Base-by-base conservation (phyloP, 1,284 basidiomycete species). In the Boletus semigastroideus region DNA sequence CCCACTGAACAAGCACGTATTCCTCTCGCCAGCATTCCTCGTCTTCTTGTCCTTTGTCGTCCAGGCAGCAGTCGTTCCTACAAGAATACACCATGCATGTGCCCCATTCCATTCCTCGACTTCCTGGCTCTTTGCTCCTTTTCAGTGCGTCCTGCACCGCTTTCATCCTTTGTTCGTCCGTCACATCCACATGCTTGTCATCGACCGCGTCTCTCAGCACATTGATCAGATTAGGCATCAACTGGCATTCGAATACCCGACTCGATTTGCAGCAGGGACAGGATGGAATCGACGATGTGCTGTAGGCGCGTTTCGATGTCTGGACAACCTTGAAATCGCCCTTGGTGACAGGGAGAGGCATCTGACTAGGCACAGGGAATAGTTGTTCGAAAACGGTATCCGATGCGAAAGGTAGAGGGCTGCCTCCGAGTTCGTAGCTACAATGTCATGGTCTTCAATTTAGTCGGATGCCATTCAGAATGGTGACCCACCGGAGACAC, bases 191-290 rank as follows among this genome's bases (percentile, higher is more conserved):
- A 37, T 61, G 56, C 30, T 62, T 59, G 30, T 63, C 62, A 36
- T 60, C 60, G n/a, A 43, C 39, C 38, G 64, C 48, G 38, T 56
- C 53, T 51, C 76, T 74, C 30, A 91, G 74, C 8, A 89, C 71
- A 53, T 88, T 90, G 67, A 92, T 90, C 42, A 93, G 71, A 66
- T 92, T 91, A 1, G 90, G 90, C 90, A 92, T 92, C 37, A 93
- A 70, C 65, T 94, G 91, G 60, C 86, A 90, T 64, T 94, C 92
- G 67, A 92, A 94, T 9, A 84, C 76, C 12, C 89, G 79, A 40
- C 67, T 72, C 7, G 77, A 73, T 39, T 74, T 71, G 70, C 91
- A 94, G 19, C 70, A 60, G 1, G 80, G 73, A 64, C 91, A 94
- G 1, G 66, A 57, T 0, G 83, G 77, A 27, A 89, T 66, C 40